Percentiles rank a stretch among this genome's conserved stretches.
These are phyloP conservation scores for Aspergillus candidus DNA, from an alignment of 2,329 filamentous ascomycete genomes.

Conservation along the genomic window DNA sequence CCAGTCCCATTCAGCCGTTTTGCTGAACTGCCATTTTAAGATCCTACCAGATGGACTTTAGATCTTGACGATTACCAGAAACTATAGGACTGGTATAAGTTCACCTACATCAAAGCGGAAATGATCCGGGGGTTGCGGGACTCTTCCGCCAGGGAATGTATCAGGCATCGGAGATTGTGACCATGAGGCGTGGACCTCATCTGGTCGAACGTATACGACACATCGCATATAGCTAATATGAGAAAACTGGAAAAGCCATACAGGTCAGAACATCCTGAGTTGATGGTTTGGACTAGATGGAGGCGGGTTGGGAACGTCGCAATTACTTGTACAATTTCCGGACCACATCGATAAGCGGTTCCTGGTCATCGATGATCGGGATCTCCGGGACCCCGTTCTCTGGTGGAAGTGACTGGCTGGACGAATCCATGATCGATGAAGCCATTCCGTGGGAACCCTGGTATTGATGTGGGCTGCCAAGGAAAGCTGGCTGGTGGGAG, in stretches of 20 bases:
- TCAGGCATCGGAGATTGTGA: slow-evolving; percentile 34
- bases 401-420: neutral
- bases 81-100: neutral
- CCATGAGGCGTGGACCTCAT: slow-evolving; percentile 35
- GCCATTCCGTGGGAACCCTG: slow-evolving; percentile 6
- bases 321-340: slow-evolving; percentile 36
- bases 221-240: slow-evolving; percentile 33
- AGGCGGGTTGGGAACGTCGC: neutral
- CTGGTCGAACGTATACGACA: slow-evolving; percentile 41
- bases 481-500: no score
- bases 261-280: no score
- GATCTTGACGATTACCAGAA: neutral
- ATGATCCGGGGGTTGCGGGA: slow-evolving; percentile 41
- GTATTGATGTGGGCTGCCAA: no score
- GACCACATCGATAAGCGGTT: slow-evolving; percentile 35
- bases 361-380: slow-evolving; percentile 37
- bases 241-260: slow-evolving; percentile 29
- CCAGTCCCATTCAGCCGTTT: slow-evolving; percentile 47
- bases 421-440: slow-evolving; percentile 13
- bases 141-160: slow-evolving; percentile 34
- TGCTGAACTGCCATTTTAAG: slow-evolving; percentile 52
- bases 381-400: slow-evolving; percentile 29
- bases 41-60: slow-evolving; percentile 37
- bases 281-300: slow-evolving; percentile 5
- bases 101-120: slow-evolving; percentile 47